These are phyloP conservation scores for Onygenales sp. DNA, from an alignment of 2,329 filamentous ascomycete genomes.

Conservation along the genomic window DNA sequence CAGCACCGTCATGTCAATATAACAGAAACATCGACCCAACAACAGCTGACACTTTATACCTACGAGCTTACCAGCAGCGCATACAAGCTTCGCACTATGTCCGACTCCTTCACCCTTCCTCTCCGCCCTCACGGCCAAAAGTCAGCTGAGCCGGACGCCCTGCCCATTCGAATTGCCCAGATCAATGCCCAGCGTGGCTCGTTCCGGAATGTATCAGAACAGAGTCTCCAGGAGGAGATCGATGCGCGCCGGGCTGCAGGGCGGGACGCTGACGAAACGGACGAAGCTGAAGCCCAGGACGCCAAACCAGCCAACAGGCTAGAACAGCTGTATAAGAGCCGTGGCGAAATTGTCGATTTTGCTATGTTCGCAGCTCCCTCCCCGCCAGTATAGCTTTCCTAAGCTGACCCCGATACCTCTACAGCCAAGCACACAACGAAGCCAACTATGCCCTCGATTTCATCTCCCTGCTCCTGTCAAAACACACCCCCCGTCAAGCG, in stretches of 20 bases:
- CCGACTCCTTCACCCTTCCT: constrained; percentile 44
- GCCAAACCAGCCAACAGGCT: constrained; percentile 27
- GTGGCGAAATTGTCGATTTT: constrained; percentile 36
- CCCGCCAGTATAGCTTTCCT: neutral
- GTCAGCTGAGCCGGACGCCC: constrained; percentile 24
- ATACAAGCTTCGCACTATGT: constrained; percentile 17
- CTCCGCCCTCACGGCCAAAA: constrained; percentile 45
- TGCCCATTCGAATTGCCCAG: constrained; percentile 69
- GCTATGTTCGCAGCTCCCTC: constrained; percentile 24
- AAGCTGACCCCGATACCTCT: neutral
- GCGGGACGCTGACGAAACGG: constrained; percentile 40
- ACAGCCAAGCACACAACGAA: constrained; percentile 37
- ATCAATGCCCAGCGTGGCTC: constrained; percentile 71
- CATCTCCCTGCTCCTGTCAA: constrained; percentile 73
- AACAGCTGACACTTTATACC: too few relatives aligned
- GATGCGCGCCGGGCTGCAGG: constrained; percentile 32
- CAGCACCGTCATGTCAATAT: too few relatives aligned
- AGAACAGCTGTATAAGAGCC: constrained; percentile 34
- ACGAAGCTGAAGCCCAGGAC: constrained; percentile 28
- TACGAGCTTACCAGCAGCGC: neutral
- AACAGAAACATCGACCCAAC: too few relatives aligned
- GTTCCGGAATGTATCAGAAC: constrained; percentile 71
- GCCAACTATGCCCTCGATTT: constrained; percentile 65
- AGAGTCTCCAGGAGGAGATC: constrained; percentile 61
- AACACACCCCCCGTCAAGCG: constrained; percentile 63